phyloP scores from a whole-genome alignment of 306 rosid species.

The Albizia julibrissin region DNA sequence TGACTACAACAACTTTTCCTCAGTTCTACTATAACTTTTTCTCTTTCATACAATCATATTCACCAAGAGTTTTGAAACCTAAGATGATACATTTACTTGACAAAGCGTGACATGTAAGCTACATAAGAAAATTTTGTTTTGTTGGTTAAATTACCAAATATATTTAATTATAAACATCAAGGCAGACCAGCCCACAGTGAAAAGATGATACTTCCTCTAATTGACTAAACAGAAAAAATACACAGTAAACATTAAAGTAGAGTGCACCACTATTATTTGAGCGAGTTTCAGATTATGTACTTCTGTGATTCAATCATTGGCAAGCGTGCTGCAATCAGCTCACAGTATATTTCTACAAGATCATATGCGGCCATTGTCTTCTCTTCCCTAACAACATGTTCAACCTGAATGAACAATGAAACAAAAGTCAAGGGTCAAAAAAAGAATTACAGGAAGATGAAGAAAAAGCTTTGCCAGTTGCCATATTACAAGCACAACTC shows the following conservation, averaged over 20 bases:
- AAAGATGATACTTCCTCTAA: background rate
- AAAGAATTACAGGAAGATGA: background rate
- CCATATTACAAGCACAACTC: background rate
- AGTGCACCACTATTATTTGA: background rate
- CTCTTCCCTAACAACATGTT: slow-evolving; percentile 94
- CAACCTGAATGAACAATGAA: slow-evolving; percentile 62
- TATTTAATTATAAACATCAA: background rate
- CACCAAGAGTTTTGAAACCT: background rate
- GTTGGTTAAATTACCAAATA: background rate
- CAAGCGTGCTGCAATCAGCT: slow-evolving; percentile 82
- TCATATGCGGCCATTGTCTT: slow-evolving; percentile 85
- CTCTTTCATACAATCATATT: background rate
- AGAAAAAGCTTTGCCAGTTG: background rate
- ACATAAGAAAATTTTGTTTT: background rate
- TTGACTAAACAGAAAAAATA: background rate
- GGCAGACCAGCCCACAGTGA: background rate
- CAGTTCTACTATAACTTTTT: background rate
- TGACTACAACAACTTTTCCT: slow-evolving; percentile 19
- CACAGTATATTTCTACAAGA: slow-evolving; percentile 88
- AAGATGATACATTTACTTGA: background rate
- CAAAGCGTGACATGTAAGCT: background rate
- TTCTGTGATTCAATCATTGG: slow-evolving; percentile 90
- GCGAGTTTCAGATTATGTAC: slow-evolving; percentile 47
- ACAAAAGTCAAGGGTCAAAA: slow-evolving; percentile 17
- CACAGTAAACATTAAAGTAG: background rate